Evolutionary conservation across 768 basidiomycete genomes (phyloP).

Genomic region (Kwoniella heveanensis): DNA sequence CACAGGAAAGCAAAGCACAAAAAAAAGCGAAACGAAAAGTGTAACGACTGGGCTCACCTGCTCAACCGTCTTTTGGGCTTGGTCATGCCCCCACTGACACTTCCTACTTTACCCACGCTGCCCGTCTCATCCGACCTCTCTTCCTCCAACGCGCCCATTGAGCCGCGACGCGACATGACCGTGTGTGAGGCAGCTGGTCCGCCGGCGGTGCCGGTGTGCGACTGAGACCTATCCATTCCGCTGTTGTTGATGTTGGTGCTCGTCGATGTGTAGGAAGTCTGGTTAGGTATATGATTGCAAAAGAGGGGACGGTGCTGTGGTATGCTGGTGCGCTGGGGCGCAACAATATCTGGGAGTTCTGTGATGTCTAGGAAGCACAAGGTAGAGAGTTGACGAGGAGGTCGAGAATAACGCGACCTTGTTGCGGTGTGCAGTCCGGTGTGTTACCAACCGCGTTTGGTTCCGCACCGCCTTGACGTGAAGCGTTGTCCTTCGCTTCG

Average conservation of each 20-base stretch:
- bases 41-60: slow-evolving; percentile 35
- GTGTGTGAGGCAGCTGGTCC: slow-evolving; percentile 8
- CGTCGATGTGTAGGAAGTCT: background rate
- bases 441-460: too few species aligned
- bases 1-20: too few species aligned
- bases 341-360: too few species aligned
- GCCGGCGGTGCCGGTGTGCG: slow-evolving; percentile 12
- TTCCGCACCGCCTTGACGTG: too few species aligned
- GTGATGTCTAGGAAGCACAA: too few species aligned
- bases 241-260: background rate
- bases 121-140: slow-evolving; percentile 22
- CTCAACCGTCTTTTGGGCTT: slow-evolving; percentile 43
- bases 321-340: too few species aligned
- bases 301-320: too few species aligned
- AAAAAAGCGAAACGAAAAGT: background rate
- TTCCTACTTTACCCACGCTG: slow-evolving; percentile 41
- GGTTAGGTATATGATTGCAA: too few species aligned
- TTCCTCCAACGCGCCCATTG: slow-evolving; percentile 13
- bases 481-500: too few species aligned
- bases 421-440: too few species aligned
- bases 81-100: slow-evolving; percentile 40
- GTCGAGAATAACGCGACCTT: too few species aligned
- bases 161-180: slow-evolving; percentile 21
- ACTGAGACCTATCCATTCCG: slow-evolving; percentile 11
- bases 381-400: too few species aligned